Evolutionary conservation across 2,329 filamentous ascomycete species (phyloP).

Genomic region (Blastomyces parvus): DNA sequence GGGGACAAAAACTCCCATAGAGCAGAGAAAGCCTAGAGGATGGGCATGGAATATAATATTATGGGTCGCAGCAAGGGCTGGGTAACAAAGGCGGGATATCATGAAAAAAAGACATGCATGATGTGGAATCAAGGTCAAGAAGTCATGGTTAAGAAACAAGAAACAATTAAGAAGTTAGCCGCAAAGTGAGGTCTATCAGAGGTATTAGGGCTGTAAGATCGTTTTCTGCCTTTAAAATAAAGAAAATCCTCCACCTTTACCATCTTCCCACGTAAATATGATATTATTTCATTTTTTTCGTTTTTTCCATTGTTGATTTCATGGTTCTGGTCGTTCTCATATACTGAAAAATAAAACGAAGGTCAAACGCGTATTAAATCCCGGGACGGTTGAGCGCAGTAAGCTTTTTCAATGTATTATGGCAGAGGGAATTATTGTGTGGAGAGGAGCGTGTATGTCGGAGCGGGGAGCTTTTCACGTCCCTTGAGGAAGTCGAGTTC

Average conservation of each 20-base stretch:
- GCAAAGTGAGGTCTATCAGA: background rate
- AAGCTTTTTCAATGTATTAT: background rate
- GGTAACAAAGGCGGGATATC: background rate
- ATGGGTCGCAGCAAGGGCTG: background rate
- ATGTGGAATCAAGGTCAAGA: background rate
- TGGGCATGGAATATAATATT: background rate
- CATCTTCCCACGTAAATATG: background rate
- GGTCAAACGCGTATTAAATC: background rate
- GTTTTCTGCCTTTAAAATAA: background rate
- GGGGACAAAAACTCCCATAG: background rate
- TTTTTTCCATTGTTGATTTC: no score
- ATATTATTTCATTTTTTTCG: background rate
- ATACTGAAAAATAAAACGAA: background rate
- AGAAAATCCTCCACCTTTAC: background rate
- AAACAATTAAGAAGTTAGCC: background rate
- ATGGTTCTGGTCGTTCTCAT: background rate
- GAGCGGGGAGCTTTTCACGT: constrained; percentile 75
- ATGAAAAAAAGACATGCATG: background rate
- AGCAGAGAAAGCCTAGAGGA: background rate
- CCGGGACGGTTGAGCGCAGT: background rate
- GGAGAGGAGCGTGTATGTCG: constrained; percentile 72
- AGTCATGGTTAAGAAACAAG: background rate
- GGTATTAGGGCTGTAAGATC: background rate
- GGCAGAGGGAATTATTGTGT: constrained; percentile 20
- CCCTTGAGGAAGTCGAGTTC: constrained; percentile 91